Evolutionary conservation across 2,329 filamentous ascomycete genomes (phyloP).

Genomic region (Thermothelomyces thermophilus): DNA sequence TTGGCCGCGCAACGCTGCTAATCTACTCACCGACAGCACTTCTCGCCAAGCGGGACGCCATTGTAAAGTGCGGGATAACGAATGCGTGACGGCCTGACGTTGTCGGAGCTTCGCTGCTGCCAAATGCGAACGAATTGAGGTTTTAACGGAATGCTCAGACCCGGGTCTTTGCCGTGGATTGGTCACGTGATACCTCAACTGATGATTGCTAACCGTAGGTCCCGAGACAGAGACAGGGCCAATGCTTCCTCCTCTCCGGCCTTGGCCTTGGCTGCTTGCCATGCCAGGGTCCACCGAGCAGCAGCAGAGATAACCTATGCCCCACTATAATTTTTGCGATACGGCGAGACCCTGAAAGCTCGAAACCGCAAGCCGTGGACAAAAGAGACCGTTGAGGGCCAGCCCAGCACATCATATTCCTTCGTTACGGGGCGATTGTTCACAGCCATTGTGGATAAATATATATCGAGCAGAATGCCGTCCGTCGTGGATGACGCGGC

Average conservation of each 20-base stretch:
- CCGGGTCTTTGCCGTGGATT: constrained; percentile 46
- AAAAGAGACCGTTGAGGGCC: not conserved
- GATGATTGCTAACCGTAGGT: not conserved
- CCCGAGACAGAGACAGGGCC: constrained; percentile 25
- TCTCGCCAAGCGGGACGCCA: constrained; percentile 97
- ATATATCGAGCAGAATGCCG: constrained; percentile 16
- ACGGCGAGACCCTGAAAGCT: too few relatives aligned
- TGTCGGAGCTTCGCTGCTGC: constrained; percentile 34
- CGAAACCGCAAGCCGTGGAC: too few relatives aligned
- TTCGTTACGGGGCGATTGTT: too few relatives aligned
- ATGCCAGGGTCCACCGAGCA: constrained; percentile 6
- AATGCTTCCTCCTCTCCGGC: too few relatives aligned
- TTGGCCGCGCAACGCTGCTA: constrained; percentile 18
- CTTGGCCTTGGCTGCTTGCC: too few relatives aligned
- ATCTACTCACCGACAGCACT: constrained; percentile 78
- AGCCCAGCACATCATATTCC: not conserved
- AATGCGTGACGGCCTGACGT: constrained; percentile 38
- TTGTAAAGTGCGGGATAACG: constrained; percentile 62
- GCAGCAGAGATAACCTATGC: too few relatives aligned
- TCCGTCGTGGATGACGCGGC: constrained; percentile 6
- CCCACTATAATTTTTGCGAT: constrained; percentile 20
- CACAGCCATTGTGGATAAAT: too few relatives aligned
- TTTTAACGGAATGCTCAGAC: constrained; percentile 31
- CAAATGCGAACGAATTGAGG: constrained; percentile 39
- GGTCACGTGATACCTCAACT: constrained; percentile 29